Percentiles rank a stretch among this genome's conserved stretches.
These are phyloP conservation scores for Volvox carteri DNA, from an alignment of 163 green algal genomes.

Conservation along the genomic window DNA sequence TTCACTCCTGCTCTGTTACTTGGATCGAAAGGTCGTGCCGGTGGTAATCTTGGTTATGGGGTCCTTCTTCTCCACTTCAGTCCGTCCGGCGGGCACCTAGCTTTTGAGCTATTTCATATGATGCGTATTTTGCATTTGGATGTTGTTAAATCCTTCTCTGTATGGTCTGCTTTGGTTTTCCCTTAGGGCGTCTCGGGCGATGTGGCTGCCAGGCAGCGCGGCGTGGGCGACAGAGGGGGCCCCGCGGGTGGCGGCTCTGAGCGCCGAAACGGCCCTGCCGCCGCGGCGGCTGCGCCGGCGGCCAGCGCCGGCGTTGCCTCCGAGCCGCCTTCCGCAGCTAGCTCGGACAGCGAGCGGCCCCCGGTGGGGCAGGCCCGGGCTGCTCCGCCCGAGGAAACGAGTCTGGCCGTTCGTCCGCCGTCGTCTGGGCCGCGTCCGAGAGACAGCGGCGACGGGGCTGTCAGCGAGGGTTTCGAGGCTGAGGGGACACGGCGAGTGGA, in stretches of 20 bases:
- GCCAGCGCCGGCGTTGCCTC: background rate
- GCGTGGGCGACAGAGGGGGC: background rate
- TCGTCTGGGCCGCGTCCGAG: background rate
- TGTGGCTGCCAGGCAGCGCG: background rate
- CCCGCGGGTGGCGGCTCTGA: too few relatives aligned
- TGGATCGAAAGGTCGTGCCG: too few relatives aligned
- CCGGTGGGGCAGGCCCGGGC: background rate
- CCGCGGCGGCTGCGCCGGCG: background rate
- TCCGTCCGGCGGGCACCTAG: too few relatives aligned
- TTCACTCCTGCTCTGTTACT: too few relatives aligned
- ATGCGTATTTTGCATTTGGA: too few relatives aligned
- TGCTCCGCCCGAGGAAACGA: slow-evolving; percentile 10
- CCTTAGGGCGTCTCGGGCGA: background rate
- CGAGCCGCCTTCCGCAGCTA: slow-evolving; percentile 36
- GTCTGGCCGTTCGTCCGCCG: background rate
- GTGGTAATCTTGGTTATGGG: too few relatives aligned
- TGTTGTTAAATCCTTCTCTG: too few relatives aligned
- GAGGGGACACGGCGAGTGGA: background rate
- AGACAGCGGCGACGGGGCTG: background rate
- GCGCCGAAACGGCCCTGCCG: background rate
- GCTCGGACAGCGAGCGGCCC: slow-evolving; percentile 1
- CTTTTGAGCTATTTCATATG: too few relatives aligned
- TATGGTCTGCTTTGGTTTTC: too few relatives aligned
- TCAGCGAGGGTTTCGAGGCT: background rate
- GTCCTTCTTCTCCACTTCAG: too few relatives aligned